Evolutionary conservation across 208 protist species (phyloP), one percentile per base, ranked within the genome.

Genomic region (Acanthamoeba lugdunensis): DNA sequence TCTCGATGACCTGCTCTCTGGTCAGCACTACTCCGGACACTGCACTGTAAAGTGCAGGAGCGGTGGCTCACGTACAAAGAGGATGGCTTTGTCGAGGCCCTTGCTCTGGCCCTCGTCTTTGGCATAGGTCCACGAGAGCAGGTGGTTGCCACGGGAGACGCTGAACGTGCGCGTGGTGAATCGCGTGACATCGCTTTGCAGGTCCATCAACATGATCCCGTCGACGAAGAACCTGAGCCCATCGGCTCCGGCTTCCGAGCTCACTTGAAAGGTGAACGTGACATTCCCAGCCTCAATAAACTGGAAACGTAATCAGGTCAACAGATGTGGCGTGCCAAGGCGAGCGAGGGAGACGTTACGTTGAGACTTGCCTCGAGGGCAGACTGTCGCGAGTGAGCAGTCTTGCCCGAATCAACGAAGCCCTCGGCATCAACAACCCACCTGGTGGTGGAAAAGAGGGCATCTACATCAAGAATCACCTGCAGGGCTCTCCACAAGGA

Each of bases 251-350:
- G 52, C 28, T 41, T 88, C 81, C 14, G 81, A 88, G 28, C 52
- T 88, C 18, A 65, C 81, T n/a, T 88, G 81, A 41, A 88, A 88
- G 30, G n/a, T 45, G 54, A 88, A 88, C 6, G 81, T 45, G 50
- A 88, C 54, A 8, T 88, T 0, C 9, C 81, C 81, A 25, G 81
- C 50, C 52, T 88, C 81, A 30, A 88, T 41, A 56, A 88, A 88
- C 81, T 88, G 81, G 21, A 0, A 65, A n/a, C 21, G 28, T 2
- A 73, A 41, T 73, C 8, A 41, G 28, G 61, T 73, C 28, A 23
- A 25, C 11, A 18, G 18, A 69, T 28, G 28, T 16, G 23, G 67
- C 6, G 67, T 8, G 37, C 8, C 8, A 18, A 87, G 21, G 9
- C 45, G 30, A 14, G 6, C 6, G 25, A 16, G 33, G 7, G 81